Percentiles rank a stretch among this genome's conserved stretches.
Evolutionary conservation across 805 yeast genomes (phyloP).

Genomic region (Hanseniaspora lachancei): DNA sequence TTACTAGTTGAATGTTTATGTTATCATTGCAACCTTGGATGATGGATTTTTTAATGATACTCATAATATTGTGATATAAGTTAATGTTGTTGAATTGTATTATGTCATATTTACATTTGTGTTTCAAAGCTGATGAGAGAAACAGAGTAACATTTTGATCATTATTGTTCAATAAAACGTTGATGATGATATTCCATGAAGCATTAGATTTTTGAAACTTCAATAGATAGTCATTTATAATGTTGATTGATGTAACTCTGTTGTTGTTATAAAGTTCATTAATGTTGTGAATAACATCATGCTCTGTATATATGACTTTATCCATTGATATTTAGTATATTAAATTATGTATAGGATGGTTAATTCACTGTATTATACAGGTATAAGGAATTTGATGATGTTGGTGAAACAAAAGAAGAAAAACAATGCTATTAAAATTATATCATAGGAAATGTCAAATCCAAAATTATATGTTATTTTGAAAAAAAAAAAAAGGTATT

Average conservation of each 20-base stretch:
- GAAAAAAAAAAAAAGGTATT: too few relatives aligned
- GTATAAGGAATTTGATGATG: too few relatives aligned
- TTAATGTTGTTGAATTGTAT: conserved; percentile 45
- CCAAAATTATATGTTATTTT: too few relatives aligned
- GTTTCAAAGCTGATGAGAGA: conserved; percentile 81
- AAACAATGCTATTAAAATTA: background rate
- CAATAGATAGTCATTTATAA: conserved; percentile 49
- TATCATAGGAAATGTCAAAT: too few relatives aligned
- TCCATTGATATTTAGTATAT: too few relatives aligned
- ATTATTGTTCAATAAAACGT: conserved; percentile 30
- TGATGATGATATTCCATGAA: conserved; percentile 67
- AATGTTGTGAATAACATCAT: background rate
- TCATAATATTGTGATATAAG: conserved; percentile 38
- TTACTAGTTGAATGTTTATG: conserved; percentile 69
- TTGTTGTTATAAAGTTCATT: background rate
- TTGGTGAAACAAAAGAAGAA: background rate
- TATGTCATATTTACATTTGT: conserved; percentile 72
- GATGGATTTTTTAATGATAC: background rate
- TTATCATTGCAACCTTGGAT: conserved; percentile 27
- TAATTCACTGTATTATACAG: too few relatives aligned
- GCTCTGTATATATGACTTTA: background rate
- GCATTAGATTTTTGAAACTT: conserved; percentile 67
- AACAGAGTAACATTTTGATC: conserved; percentile 48
- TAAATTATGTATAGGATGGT: too few relatives aligned
- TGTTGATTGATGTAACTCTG: conserved; percentile 25